Conservation (phyloP, 2,329 filamentous ascomycete genomes). For the Helotiales sp. region DNA sequence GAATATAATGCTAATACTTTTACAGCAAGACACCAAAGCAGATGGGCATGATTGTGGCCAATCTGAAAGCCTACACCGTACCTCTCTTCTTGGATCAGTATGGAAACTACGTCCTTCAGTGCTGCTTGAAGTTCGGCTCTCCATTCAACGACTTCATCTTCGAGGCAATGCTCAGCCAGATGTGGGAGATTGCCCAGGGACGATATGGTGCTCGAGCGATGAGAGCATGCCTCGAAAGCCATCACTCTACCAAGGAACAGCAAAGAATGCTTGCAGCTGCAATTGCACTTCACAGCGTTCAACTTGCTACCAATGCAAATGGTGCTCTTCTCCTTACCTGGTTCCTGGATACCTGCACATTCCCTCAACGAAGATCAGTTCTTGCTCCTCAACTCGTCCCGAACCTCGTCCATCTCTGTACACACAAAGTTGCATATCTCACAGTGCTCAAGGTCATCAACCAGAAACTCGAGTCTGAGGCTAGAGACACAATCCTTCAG, state of each 20-base stretch:
- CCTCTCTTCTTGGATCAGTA: constrained; percentile 96
- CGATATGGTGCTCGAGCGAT: constrained; percentile 94
- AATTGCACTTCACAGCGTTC: constrained; percentile 95
- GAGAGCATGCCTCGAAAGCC: constrained; percentile 94
- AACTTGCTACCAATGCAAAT: constrained; percentile 94
- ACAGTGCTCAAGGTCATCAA: constrained; percentile 99
- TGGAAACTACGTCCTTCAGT: constrained; percentile 97
- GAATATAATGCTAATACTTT: too few relatives aligned
- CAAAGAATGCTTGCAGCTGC: constrained; percentile 91
- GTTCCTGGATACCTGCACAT: constrained; percentile 98
- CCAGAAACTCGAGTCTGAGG: constrained; percentile 91
- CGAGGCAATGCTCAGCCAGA: constrained; percentile 89
- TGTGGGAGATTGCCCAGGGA: constrained; percentile 93
- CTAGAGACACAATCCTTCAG: constrained; percentile 83
- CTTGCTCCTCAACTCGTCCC: constrained; percentile 89
- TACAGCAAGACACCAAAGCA: constrained; percentile 51
- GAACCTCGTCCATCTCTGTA: constrained; percentile 91
- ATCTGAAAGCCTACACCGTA: constrained; percentile 81
- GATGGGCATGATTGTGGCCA: constrained; percentile 81
- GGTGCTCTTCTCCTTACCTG: constrained; percentile 92
- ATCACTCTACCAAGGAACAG: constrained; percentile 92
- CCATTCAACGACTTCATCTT: constrained; percentile 97
- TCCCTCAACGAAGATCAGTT: constrained; percentile 86
- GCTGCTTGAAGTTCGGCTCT: constrained; percentile 86
- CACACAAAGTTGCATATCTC: constrained; percentile 96